Evolutionary conservation across 1,284 basidiomycete species (phyloP), one percentile per base, ranked within the genome.

Genomic region (Apiotrichum akiyoshidainum): DNA sequence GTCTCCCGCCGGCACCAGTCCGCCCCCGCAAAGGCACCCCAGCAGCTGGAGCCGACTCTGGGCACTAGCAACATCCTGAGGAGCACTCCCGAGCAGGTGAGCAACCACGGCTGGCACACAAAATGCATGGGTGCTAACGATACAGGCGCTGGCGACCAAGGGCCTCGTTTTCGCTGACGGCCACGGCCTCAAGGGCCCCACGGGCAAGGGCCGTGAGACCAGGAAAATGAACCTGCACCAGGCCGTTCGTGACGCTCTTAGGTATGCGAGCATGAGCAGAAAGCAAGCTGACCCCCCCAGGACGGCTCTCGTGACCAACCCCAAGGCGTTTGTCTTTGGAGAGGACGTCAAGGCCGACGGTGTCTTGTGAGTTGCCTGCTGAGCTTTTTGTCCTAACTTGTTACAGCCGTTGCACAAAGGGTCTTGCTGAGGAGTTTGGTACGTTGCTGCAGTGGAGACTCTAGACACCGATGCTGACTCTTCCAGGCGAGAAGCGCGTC

Each of bases 321-420:
- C 92, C 46, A 88, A 81, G 48, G 85, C 93, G 0, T 86, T 93
- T 12, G 86, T 96, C 0, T 96, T 97, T 69, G 93, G 94, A n/a
- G 92, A 85, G 73, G 92, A 95, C 65, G 90, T 95, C 48, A 88
- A 89, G 2, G 95, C 95, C 65, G 92, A 92, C 17, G 92, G 93
- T 8, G 93, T 96, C 5, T 96, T 97, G 73, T 83, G 92, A 58
- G 62, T 88, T n/a, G 26, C 21, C n/a, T 26, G 5, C 41, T 56
- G 35, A 47, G n/a, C 33, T 12, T 12, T 17, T 21, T 31, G 26
- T n/a, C 26, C 48, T 39, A 34, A 50, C 35, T n/a, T 7, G 8
- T 12, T 33, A 10, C 33, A 57, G 48, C 58, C 58, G 55, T 22
- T 76, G 75, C 59, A 78, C 73, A 12, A 76, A 92, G 85, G 93